phyloP scores from a whole-genome alignment of 768 basidiomycete species.

The Russula abietina region DNA sequence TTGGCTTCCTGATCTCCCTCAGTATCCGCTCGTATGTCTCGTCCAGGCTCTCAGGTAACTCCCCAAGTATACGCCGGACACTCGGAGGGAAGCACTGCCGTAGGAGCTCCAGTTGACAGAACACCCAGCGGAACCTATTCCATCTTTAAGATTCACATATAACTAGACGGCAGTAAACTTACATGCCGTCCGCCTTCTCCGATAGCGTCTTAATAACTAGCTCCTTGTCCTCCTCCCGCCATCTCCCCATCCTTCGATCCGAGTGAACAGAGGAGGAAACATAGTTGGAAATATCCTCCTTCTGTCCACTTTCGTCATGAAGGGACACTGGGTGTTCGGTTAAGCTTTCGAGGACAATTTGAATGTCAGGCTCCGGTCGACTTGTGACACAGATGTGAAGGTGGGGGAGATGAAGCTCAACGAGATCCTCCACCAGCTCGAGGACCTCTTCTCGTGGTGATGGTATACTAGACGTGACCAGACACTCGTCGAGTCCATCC shows the following conservation, averaged over 20 bases:
- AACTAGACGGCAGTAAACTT: too few relatives aligned
- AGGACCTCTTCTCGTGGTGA: constrained; percentile 1
- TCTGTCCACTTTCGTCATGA: too few relatives aligned
- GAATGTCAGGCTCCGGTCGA: too few relatives aligned
- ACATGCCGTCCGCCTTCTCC: too few relatives aligned
- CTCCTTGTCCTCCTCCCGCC: too few relatives aligned
- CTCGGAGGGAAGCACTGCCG: neutral
- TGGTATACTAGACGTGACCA: neutral
- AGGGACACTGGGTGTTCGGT: too few relatives aligned
- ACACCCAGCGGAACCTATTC: neutral
- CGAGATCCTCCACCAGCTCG: neutral
- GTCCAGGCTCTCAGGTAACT: neutral
- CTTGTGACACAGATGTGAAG: neutral
- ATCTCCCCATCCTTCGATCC: too few relatives aligned
- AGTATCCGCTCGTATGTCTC: constrained; percentile 10
- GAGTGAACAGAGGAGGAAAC: too few relatives aligned
- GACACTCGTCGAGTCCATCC: constrained; percentile 1
- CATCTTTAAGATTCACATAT: too few relatives aligned
- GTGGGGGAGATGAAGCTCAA: neutral
- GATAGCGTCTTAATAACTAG: too few relatives aligned
- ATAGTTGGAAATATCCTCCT: too few relatives aligned
- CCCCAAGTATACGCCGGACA: neutral
- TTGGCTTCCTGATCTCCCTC: neutral
- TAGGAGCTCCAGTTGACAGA: neutral
- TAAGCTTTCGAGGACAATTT: too few relatives aligned